Evolutionary conservation across 129 eudicot species (phyloP).

Genomic region (Escallonia rubra): DNA sequence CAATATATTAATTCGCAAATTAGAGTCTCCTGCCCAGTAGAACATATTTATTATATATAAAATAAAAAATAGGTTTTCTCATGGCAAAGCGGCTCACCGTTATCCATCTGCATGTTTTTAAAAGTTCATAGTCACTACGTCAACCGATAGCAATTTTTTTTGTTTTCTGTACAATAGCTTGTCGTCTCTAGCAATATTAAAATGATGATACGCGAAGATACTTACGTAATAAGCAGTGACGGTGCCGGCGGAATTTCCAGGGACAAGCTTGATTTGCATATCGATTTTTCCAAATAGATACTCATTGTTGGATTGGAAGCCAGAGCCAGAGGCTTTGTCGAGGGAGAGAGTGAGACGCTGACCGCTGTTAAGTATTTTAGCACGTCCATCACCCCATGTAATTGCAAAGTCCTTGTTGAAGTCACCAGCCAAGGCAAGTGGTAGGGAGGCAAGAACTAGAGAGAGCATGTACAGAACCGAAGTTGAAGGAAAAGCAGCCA

Average conservation of each 20-base stretch:
- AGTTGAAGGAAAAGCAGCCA: constrained; percentile 11
- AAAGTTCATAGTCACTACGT: neutral
- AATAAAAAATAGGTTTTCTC: too few species aligned
- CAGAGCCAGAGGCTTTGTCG: constrained; percentile 57
- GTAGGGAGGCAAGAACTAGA: constrained; percentile 1
- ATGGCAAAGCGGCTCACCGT: neutral
- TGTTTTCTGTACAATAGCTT: neutral
- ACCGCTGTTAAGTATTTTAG: constrained; percentile 46
- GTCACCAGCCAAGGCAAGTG: constrained; percentile 27
- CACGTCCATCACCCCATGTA: constrained; percentile 72
- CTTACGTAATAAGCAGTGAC: constrained; percentile 69
- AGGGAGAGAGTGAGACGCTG: constrained; percentile 60
- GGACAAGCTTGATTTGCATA: constrained; percentile 69
- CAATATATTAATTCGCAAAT: neutral
- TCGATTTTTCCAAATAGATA: constrained; percentile 57
- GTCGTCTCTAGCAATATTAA: neutral
- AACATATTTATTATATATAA: too few species aligned
- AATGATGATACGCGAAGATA: neutral
- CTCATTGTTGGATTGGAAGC: constrained; percentile 55
- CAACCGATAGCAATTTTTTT: neutral
- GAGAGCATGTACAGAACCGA: constrained; percentile 3
- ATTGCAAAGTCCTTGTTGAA: constrained; percentile 49
- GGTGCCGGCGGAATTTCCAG: constrained; percentile 76
- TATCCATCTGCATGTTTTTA: too few species aligned
- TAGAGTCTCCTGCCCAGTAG: neutral